A percentile compares a stretch with the other conserved stretches of the same genome.
Conservation (phyloP, 2,329 filamentous ascomycete genomes). For the Pezicula neosporulosa region DNA sequence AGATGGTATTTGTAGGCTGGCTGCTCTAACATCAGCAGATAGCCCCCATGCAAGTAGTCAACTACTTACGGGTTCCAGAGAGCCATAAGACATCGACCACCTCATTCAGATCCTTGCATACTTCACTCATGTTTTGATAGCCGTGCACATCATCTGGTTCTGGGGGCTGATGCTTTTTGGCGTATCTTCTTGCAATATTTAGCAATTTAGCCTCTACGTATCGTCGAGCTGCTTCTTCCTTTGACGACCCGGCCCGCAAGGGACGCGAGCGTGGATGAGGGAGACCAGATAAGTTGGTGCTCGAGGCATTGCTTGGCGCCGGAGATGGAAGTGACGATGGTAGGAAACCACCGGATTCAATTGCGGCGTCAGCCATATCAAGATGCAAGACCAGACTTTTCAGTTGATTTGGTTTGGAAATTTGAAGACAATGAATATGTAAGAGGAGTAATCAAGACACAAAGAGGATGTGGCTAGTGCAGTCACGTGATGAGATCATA, state of each 20-base stretch:
- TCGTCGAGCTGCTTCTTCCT: conserved; percentile 57
- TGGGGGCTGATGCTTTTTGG: conserved; percentile 53
- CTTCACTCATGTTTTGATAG: conserved; percentile 63
- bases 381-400: not conserved
- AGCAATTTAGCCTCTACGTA: conserved; percentile 52
- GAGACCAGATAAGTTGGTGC: conserved; percentile 34
- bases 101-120: conserved; percentile 69
- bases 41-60: not conserved
- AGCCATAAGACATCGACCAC: conserved; percentile 83
- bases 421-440: not conserved
- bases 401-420: not conserved
- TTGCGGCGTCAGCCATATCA: conserved; percentile 11
- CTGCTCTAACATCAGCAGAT: conserved; percentile 36
- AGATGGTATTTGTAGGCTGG: conserved; percentile 78
- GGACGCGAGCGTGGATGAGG: conserved; percentile 53
- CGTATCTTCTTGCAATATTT: conserved; percentile 52
- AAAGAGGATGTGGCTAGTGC: not conserved
- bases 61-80: conserved; percentile 73
- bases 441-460: not conserved
- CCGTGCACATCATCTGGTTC: conserved; percentile 38
- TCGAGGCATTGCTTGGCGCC: conserved; percentile 47
- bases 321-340: conserved; percentile 46
- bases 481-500: no score
- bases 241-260: conserved; percentile 52
- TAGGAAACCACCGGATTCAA: conserved; percentile 47